Evolutionary conservation across 345 rosid species (phyloP).

Genomic region (Cardamine resedifolia): DNA sequence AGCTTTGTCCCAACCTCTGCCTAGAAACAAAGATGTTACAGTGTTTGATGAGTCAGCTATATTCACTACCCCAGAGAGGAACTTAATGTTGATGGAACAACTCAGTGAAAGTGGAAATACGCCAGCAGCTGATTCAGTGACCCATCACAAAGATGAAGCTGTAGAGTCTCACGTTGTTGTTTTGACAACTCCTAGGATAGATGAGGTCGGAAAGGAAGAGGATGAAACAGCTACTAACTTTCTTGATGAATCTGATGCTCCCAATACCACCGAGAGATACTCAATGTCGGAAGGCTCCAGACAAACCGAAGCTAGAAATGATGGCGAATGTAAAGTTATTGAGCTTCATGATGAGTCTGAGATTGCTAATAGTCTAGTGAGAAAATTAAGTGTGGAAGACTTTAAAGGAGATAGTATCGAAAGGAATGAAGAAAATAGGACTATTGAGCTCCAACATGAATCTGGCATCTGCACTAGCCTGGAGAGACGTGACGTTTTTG

Average conservation of each 20-base stretch:
- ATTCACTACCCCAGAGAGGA: slow-evolving; percentile 21
- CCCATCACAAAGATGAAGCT: slow-evolving; percentile 4
- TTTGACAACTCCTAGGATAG: slow-evolving; percentile 16
- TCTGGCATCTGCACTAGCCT: not conserved
- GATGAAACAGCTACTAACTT: not conserved
- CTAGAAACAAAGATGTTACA: not conserved
- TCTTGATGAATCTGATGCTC: not conserved
- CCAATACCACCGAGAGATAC: not conserved
- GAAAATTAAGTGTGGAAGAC: not conserved
- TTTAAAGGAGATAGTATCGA: not conserved
- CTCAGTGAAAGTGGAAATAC: not conserved
- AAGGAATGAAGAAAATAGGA: slow-evolving; percentile 7
- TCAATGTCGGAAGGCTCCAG: not conserved
- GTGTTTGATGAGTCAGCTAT: not conserved
- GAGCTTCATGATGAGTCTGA: slow-evolving; percentile 1
- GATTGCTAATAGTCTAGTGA: not conserved
- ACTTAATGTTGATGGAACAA: slow-evolving; percentile 14
- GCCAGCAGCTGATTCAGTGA: not conserved
- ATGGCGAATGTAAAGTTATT: not conserved
- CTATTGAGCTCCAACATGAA: slow-evolving; percentile 14
- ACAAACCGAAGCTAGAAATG: not conserved
- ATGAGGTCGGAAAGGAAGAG: slow-evolving; percentile 5
- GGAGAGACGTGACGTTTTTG: not conserved
- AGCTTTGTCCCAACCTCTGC: not conserved
- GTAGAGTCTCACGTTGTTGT: not conserved